Evolutionary conservation across 1,139 yeast genomes (phyloP).

Genomic region (Saccharomycopsis hybrid): DNA sequence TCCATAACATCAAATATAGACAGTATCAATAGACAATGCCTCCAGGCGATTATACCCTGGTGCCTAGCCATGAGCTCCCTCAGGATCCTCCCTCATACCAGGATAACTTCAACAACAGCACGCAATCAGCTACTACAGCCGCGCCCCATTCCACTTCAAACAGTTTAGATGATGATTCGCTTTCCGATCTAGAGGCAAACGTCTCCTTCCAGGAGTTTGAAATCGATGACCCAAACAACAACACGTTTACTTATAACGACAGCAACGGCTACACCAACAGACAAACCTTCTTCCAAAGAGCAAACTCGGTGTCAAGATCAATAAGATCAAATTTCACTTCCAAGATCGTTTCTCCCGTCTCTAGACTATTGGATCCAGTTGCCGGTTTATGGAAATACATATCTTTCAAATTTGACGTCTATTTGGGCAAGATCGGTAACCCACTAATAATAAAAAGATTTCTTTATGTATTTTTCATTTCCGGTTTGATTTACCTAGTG

Average conservation of each 20-base stretch:
- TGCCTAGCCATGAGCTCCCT: constrained; percentile 4
- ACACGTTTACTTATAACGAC: neutral
- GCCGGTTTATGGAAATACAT: constrained; percentile 48
- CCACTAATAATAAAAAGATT: constrained; percentile 79
- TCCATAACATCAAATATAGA: too few species aligned
- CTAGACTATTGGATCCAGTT: constrained; percentile 59
- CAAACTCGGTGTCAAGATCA: constrained; percentile 5
- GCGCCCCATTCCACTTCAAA: too few species aligned
- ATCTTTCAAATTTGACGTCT: constrained; percentile 45
- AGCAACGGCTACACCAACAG: neutral
- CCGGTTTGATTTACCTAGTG: constrained; percentile 49
- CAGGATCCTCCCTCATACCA: constrained; percentile 12
- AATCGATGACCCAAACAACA: constrained; percentile 16
- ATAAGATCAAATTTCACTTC: constrained; percentile 30
- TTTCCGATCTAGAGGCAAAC: constrained; percentile 9
- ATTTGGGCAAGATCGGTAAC: constrained; percentile 65
- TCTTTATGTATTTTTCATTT: constrained; percentile 59
- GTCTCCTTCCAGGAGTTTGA: constrained; percentile 15
- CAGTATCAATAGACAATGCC: too few species aligned
- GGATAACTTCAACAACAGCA: neutral
- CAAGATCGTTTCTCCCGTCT: constrained; percentile 46
- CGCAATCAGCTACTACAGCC: neutral
- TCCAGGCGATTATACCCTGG: too few species aligned
- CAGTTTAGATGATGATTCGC: neutral
- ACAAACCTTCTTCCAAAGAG: constrained; percentile 5